phyloP scores from a whole-genome alignment of 495 filamentous ascomycete species.

The Xylaria flabelliformis region DNA sequence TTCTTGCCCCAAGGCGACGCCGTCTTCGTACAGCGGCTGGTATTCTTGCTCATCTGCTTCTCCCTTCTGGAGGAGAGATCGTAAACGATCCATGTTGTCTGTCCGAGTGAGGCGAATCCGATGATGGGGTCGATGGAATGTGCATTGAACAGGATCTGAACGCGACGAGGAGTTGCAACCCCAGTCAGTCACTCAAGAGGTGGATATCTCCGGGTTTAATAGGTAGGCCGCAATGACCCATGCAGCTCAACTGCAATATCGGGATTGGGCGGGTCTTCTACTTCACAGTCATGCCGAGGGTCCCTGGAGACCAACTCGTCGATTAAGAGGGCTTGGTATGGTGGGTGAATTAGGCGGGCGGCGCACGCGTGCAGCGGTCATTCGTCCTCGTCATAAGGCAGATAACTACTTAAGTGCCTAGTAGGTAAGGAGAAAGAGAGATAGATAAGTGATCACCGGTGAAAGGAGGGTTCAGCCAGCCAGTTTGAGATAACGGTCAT shows the following conservation, averaged over 20 bases:
- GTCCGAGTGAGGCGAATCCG: slow-evolving; percentile 9
- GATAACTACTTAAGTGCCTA: not conserved
- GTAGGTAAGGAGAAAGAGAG: not conserved
- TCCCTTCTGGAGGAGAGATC: slow-evolving; percentile 49
- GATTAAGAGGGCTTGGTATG: not conserved
- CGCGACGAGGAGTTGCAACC: not conserved
- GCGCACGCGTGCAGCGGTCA: slow-evolving; percentile 3
- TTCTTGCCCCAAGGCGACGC: slow-evolving; percentile 37
- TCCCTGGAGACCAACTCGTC: not conserved
- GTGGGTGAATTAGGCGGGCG: not conserved
- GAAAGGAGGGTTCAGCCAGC: slow-evolving; percentile 10
- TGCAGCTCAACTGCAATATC: not conserved
- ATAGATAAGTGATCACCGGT: slow-evolving; percentile 18
- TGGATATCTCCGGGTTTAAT: slow-evolving; percentile 21
- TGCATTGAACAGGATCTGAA: not conserved
- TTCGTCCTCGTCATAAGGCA: slow-evolving; percentile 13
- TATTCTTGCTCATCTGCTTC: slow-evolving; percentile 57
- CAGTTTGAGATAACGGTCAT: slow-evolving; percentile 13
- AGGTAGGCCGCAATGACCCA: not conserved
- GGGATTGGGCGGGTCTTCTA: not conserved
- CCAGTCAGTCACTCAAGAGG: not conserved
- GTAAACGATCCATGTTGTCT: slow-evolving; percentile 54
- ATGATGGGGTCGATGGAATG: slow-evolving; percentile 5
- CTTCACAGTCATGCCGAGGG: not conserved
- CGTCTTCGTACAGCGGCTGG: slow-evolving; percentile 60